A percentile compares a stretch with the other conserved stretches of the same genome.
Conservation (phyloP, 306 rosid genomes). For the Prosopis cineraria region DNA sequence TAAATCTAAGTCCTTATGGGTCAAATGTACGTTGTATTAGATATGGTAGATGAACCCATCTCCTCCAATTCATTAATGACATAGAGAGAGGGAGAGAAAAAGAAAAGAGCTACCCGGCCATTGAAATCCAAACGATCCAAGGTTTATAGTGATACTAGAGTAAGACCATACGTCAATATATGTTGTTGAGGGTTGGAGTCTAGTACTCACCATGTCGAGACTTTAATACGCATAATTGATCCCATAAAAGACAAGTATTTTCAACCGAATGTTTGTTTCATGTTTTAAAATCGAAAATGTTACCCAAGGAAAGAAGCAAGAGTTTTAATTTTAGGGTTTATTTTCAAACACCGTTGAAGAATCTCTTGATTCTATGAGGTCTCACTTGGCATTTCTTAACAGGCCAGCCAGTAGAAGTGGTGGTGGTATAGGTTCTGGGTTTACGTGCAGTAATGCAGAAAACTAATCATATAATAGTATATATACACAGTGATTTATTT, state of each 20-base stretch:
- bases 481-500: too few species aligned
- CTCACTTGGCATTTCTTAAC: not conserved
- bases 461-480: not conserved
- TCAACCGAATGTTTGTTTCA: conserved; percentile 50
- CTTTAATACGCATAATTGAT: conserved; percentile 14
- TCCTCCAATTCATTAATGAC: not conserved
- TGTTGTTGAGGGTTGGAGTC: not conserved
- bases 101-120: not conserved
- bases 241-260: conserved; percentile 25
- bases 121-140: too few species aligned
- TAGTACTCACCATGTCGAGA: not conserved
- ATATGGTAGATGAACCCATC: not conserved
- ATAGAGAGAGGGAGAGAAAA: not conserved
- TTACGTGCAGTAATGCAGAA: conserved; percentile 35
- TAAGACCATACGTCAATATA: not conserved
- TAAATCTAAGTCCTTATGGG: not conserved
- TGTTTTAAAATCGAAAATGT: conserved; percentile 13
- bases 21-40: not conserved
- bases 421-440: conserved; percentile 24
- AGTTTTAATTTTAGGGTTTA: not conserved
- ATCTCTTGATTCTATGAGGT: not conserved
- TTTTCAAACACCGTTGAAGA: not conserved
- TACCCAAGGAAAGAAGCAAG: not conserved
- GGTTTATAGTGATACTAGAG: not conserved
- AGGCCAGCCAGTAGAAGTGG: not conserved